Percentiles rank a stretch among this genome's conserved stretches.
Evolutionary conservation across 306 rosid species (phyloP).

Genomic region (Citrullus amarus): DNA sequence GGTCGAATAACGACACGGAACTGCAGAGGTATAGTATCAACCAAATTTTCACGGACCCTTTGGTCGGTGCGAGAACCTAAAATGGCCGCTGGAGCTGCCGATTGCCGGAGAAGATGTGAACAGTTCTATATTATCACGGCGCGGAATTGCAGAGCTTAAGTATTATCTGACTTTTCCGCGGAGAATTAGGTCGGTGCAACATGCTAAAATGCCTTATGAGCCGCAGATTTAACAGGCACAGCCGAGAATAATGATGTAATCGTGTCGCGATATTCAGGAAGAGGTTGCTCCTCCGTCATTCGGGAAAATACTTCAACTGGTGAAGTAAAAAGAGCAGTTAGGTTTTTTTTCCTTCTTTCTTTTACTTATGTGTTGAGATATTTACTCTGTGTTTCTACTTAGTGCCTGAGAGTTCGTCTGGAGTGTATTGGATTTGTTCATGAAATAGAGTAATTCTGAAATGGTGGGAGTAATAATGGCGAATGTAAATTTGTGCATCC

Average conservation of each 20-base stretch:
- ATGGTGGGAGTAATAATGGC: conserved; percentile 19
- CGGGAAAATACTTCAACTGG: not conserved
- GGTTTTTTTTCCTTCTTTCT: not conserved
- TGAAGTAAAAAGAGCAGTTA: not conserved
- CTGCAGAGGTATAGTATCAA: not conserved
- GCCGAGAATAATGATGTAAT: not conserved
- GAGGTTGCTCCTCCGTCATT: not conserved
- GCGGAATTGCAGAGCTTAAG: not conserved
- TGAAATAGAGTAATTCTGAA: not conserved
- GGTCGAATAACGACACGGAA: not conserved
- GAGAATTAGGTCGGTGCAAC: not conserved
- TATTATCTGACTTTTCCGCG: not conserved
- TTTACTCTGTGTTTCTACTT: not conserved
- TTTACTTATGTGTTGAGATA: not conserved
- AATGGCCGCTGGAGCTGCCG: not conserved
- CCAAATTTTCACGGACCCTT: not conserved
- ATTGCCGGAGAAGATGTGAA: not conserved
- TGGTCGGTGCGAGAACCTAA: not conserved
- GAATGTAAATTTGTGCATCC: conserved; percentile 27
- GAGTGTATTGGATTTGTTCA: not conserved
- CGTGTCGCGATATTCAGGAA: not conserved
- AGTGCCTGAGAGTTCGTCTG: not conserved
- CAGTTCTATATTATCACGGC: not conserved
- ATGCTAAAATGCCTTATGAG: not conserved
- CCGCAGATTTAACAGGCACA: not conserved